These are phyloP conservation scores for Hibiscus trionum DNA, from an alignment of 345 rosid genomes.

Conservation along the genomic window DNA sequence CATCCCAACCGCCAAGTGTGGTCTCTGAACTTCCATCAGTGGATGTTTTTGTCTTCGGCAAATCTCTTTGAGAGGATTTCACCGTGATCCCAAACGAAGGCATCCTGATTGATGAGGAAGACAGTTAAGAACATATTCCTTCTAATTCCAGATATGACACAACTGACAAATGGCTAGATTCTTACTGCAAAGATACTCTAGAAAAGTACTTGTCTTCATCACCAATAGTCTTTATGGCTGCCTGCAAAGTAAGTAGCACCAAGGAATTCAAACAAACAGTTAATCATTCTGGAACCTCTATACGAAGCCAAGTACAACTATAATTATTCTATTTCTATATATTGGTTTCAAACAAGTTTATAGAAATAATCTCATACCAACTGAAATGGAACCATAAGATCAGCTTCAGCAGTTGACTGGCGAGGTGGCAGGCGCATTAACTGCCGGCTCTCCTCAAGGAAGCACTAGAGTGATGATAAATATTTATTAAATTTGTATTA, in stretches of 20 bases:
- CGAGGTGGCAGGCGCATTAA: slow-evolving; percentile 97
- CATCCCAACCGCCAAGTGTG: slow-evolving; percentile 88
- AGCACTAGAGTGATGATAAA: slow-evolving; percentile 49
- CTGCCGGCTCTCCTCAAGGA: slow-evolving; percentile 91
- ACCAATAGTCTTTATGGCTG: slow-evolving; percentile 77
- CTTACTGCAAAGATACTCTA: slow-evolving; percentile 78
- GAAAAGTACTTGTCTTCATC: slow-evolving; percentile 91
- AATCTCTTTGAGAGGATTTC: slow-evolving; percentile 59
- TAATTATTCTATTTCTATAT: neutral
- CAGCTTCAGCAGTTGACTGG: slow-evolving; percentile 95
- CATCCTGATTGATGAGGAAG: slow-evolving; percentile 48
- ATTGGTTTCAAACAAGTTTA: neutral
- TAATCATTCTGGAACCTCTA: neutral
- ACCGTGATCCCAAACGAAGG: slow-evolving; percentile 71
- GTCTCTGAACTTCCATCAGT: slow-evolving; percentile 43
- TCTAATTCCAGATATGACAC: neutral
- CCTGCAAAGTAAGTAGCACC: slow-evolving; percentile 43
- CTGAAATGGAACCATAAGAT: slow-evolving; percentile 94
- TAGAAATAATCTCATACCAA: slow-evolving; percentile 44
- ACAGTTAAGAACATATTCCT: slow-evolving; percentile 9
- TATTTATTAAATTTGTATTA: slow-evolving; percentile 9
- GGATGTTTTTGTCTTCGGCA: slow-evolving; percentile 43
- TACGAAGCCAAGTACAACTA: slow-evolving; percentile 1
- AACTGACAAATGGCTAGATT: slow-evolving; percentile 11
- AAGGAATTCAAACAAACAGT: neutral